A percentile compares a stretch with the other conserved stretches of the same genome.
Evolutionary conservation across 2,329 filamentous ascomycete genomes (phyloP).

Genomic region (Pestalotiopsis sp.): DNA sequence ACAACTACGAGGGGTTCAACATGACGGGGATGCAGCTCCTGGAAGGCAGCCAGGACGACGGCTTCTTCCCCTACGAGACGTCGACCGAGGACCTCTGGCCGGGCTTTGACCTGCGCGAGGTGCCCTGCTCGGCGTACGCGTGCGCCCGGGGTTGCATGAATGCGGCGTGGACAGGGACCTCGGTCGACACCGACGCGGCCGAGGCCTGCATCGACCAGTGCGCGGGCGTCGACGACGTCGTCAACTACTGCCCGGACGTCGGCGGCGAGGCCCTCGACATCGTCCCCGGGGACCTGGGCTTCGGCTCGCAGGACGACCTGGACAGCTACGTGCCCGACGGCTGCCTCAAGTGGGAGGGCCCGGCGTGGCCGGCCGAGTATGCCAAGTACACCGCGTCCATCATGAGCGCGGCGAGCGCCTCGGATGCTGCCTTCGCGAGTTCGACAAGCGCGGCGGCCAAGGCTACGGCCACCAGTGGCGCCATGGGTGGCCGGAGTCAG

Average conservation of each 20-base stretch:
- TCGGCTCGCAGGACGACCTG: not conserved
- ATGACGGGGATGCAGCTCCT: conserved; percentile 5
- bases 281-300: conserved; percentile 1
- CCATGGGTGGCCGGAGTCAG: not conserved
- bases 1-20: conserved; percentile 15
- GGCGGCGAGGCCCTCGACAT: conserved; percentile 9
- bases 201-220: conserved; percentile 13
- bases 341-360: conserved; percentile 1
- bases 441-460: conserved; percentile 1
- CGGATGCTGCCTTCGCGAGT: not conserved
- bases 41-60: conserved; percentile 6
- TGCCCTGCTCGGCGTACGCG: conserved; percentile 13
- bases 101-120: conserved; percentile 6
- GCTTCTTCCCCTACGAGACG: conserved; percentile 14
- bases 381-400: conserved; percentile 13
- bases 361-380: conserved; percentile 7
- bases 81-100: conserved; percentile 8
- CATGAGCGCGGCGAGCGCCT: conserved; percentile 8
- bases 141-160: conserved; percentile 13
- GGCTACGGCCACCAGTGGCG: conserved; percentile 1
- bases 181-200: conserved; percentile 2
- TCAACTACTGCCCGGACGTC: conserved; percentile 15
- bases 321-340: conserved; percentile 14
- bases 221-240: conserved; percentile 13
- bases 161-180: not conserved